phyloP scores from a whole-genome alignment of 345 rosid genomes.

The Corchorus capsularis region DNA sequence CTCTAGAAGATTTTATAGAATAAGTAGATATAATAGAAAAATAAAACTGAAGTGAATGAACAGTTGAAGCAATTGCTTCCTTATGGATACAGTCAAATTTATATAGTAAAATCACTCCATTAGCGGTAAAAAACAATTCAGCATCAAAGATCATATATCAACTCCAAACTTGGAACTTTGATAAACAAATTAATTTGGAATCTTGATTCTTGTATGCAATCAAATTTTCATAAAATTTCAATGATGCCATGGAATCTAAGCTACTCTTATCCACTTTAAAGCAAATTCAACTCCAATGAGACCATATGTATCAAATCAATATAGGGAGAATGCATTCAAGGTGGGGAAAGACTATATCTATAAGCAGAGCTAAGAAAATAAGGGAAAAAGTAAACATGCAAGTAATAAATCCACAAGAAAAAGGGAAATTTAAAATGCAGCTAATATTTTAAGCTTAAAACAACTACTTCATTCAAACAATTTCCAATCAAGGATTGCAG shows the following conservation, averaged over 20 bases:
- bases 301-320: not conserved
- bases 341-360: not conserved
- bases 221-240: not conserved
- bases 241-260: not conserved
- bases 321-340: not conserved
- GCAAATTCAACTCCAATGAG: not conserved
- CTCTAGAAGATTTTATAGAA: not conserved
- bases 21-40: not conserved
- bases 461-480: not conserved
- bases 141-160: not conserved
- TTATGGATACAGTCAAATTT: not conserved
- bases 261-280: not conserved
- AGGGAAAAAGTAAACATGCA: not conserved
- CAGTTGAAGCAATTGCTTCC: not conserved
- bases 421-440: conserved; percentile 15
- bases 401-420: not conserved
- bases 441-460: not conserved
- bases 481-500: not conserved
- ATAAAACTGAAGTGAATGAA: not conserved
- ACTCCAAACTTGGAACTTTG: not conserved
- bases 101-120: not conserved
- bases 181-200: not conserved
- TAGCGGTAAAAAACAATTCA: not conserved
- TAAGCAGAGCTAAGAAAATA: not conserved
- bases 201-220: not conserved